Conservation (phyloP, 345 rosid species). For the Cardamine chenopodiifolia region DNA sequence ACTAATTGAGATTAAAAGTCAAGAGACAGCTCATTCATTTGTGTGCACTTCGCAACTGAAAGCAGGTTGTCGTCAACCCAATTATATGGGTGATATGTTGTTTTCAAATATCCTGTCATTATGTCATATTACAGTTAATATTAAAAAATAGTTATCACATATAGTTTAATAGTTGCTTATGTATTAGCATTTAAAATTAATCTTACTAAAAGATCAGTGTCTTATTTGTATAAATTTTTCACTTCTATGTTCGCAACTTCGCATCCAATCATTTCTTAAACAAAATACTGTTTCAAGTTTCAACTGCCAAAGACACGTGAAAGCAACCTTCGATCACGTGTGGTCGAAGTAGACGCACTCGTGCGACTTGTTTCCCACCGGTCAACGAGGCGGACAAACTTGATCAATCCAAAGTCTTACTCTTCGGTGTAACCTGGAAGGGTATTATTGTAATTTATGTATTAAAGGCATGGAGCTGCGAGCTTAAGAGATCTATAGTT, state of each 20-base stretch:
- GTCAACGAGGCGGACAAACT: slow-evolving; percentile 18
- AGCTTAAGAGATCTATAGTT: slow-evolving; percentile 21
- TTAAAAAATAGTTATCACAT: background rate
- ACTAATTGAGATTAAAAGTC: slow-evolving; percentile 1
- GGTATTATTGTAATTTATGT: background rate
- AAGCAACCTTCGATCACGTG: slow-evolving; percentile 44
- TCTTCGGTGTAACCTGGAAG: background rate
- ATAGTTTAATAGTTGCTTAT: background rate
- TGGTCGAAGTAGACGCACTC: slow-evolving; percentile 48
- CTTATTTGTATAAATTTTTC: background rate
- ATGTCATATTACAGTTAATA: background rate
- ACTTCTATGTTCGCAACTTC: background rate
- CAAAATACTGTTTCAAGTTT: background rate
- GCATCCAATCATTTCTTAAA: background rate
- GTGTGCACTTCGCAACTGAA: slow-evolving; percentile 6
- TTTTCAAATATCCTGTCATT: background rate
- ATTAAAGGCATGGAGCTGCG: background rate
- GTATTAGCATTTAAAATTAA: background rate
- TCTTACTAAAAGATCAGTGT: background rate
- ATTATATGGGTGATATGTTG: slow-evolving; percentile 14
- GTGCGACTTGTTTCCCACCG: slow-evolving; percentile 48
- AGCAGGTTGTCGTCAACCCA: slow-evolving; percentile 17
- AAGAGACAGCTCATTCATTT: slow-evolving; percentile 16
- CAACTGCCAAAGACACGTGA: slow-evolving; percentile 38
- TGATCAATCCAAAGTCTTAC: background rate